Evolutionary conservation across 2,329 filamentous ascomycete genomes (phyloP).

Genomic region (Colletotrichum musicola): DNA sequence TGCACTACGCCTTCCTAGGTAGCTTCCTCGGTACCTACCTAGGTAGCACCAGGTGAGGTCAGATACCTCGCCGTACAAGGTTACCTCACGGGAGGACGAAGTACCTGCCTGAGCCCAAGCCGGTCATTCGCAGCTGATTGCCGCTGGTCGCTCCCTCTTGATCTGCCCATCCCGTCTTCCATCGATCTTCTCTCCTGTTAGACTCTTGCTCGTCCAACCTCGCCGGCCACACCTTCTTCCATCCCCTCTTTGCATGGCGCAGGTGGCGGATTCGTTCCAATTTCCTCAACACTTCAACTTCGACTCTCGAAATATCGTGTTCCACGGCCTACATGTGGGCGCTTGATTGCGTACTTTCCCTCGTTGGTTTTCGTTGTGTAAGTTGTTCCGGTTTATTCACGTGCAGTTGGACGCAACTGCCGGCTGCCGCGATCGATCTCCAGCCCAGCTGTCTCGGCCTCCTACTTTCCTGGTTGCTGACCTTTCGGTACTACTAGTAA

Average conservation of each 20-base stretch:
- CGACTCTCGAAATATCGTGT: background rate
- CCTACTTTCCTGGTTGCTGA: background rate
- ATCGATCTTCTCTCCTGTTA: slow-evolving; percentile 1
- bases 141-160: slow-evolving; percentile 33
- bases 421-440: slow-evolving; percentile 6
- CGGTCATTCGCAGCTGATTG: slow-evolving; percentile 31
- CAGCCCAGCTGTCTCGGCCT: background rate
- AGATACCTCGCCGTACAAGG: no score
- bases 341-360: background rate
- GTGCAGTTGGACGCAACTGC: slow-evolving; percentile 7
- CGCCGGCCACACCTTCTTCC: background rate
- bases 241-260: slow-evolving; percentile 1
- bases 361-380: slow-evolving; percentile 20
- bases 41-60: no score
- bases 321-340: slow-evolving; percentile 15
- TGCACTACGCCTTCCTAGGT: no score
- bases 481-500: background rate
- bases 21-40: no score
- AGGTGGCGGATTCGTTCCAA: slow-evolving; percentile 30
- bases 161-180: slow-evolving; percentile 28
- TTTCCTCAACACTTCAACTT: background rate
- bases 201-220: slow-evolving; percentile 13
- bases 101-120: slow-evolving; percentile 6
- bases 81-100: no score
- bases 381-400: slow-evolving; percentile 25